Conservation (phyloP, 83 land plant species). For the Diphasiastrum complanatum region DNA sequence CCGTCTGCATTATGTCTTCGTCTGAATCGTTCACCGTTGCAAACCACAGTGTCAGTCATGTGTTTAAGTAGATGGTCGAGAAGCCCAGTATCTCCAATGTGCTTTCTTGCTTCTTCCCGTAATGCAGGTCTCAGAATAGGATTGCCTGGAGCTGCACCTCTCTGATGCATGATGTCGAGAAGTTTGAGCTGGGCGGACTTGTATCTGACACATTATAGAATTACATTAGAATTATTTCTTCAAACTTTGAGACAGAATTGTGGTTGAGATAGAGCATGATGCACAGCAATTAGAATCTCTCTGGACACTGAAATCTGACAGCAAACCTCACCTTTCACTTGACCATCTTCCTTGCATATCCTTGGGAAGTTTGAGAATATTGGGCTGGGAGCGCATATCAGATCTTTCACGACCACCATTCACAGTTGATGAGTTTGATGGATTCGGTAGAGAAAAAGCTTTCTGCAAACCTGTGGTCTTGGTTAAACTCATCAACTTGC, state of each 20-base stretch:
- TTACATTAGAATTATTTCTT: too few relatives aligned
- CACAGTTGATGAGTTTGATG: too few relatives aligned
- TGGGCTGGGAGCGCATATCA: too few relatives aligned
- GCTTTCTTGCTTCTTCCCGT: slow-evolving; percentile 74
- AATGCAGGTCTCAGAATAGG: slow-evolving; percentile 63
- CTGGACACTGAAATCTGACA: too few relatives aligned
- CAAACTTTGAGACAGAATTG: too few relatives aligned
- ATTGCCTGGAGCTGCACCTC: slow-evolving; percentile 52
- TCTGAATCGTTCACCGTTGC: slow-evolving; percentile 51
- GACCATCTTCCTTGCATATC: slow-evolving; percentile 75
- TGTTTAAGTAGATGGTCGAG: slow-evolving; percentile 80
- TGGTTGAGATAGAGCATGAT: too few relatives aligned
- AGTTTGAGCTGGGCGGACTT: slow-evolving; percentile 69
- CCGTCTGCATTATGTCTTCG: slow-evolving; percentile 73
- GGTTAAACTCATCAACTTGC: too few relatives aligned
- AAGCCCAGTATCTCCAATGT: slow-evolving; percentile 75
- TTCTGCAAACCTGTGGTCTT: too few relatives aligned
- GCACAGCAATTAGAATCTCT: too few relatives aligned
- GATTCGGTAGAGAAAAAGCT: too few relatives aligned
- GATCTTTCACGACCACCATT: too few relatives aligned
- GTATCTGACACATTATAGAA: slow-evolving; percentile 43
- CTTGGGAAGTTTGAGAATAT: slow-evolving; percentile 27
- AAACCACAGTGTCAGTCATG: slow-evolving; percentile 61
- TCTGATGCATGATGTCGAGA: slow-evolving; percentile 61
- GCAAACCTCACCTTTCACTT: slow-evolving; percentile 54